A percentile compares a stretch with the other conserved stretches of the same genome.
Evolutionary conservation across 2,329 filamentous ascomycete genomes (phyloP).

Genomic region (Dendrostoma leiphaemia): DNA sequence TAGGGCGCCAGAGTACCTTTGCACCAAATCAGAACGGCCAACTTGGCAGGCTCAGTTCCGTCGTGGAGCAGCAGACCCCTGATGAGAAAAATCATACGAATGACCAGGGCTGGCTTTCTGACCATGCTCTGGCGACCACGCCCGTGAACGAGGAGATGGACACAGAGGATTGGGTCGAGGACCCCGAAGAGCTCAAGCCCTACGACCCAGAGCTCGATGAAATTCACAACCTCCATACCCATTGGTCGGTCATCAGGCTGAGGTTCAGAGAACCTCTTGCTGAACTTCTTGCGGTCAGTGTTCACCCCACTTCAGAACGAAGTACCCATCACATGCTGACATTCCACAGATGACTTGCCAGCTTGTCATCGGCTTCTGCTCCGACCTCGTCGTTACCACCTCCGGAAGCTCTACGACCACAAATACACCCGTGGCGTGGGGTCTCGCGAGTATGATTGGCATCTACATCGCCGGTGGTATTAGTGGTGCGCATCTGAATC

Average conservation of each 20-base stretch:
- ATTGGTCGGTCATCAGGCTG: constrained; percentile 48
- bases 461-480: constrained; percentile 47
- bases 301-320: background rate
- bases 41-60: constrained; percentile 5
- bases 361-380: constrained; percentile 46
- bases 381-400: constrained; percentile 43
- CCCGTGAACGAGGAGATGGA: constrained; percentile 1
- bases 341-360: constrained; percentile 13
- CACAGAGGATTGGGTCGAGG: constrained; percentile 11
- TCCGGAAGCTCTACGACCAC: constrained; percentile 32
- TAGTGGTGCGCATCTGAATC: constrained; percentile 45
- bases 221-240: constrained; percentile 45
- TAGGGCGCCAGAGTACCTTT: background rate
- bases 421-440: constrained; percentile 47
- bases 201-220: constrained; percentile 32
- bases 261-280: constrained; percentile 52
- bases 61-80: constrained; percentile 11
- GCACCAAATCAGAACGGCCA: constrained; percentile 5
- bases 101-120: background rate
- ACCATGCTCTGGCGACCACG: background rate
- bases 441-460: constrained; percentile 50
- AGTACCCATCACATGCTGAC: background rate
- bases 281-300: constrained; percentile 45
- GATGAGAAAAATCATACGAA: constrained; percentile 5
- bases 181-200: constrained; percentile 9